A percentile compares a stretch with the other conserved stretches of the same genome.
Evolutionary conservation across 139 green algal genomes (phyloP).

Genomic region (Microglena sp.): DNA sequence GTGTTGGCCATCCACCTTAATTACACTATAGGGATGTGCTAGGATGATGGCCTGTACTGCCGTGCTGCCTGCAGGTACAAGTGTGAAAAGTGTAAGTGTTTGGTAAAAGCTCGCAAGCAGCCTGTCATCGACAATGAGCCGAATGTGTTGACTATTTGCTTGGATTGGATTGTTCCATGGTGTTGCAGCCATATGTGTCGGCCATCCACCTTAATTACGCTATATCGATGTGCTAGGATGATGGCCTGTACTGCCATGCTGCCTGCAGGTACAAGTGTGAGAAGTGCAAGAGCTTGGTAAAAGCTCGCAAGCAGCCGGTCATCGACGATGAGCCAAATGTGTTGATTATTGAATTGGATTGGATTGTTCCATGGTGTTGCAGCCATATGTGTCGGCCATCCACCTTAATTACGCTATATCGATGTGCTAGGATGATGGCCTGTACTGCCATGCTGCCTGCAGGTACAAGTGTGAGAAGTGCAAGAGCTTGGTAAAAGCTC

Average conservation of each 20-base stretch:
- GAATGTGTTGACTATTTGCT: conserved; percentile 73
- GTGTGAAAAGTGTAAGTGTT: conserved; percentile 37
- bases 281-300: conserved; percentile 29
- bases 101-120: conserved; percentile 34
- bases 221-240: conserved; percentile 76
- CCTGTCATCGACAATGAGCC: conserved; percentile 57
- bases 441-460: no score
- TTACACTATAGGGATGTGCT: no score
- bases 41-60: conserved; percentile 75
- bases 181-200: no score
- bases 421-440: conserved; percentile 76
- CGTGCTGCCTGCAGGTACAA: conserved; percentile 24
- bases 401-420: no score
- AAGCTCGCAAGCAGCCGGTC: conserved; percentile 32
- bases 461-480: conserved; percentile 44
- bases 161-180: no score
- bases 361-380: no score
- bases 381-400: no score
- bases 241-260: no score
- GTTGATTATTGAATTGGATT: no score
- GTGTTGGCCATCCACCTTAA: no score
- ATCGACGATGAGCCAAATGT: conserved; percentile 72
- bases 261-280: conserved; percentile 44
- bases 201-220: no score
- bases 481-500: conserved; percentile 26